Evolutionary conservation across 345 rosid genomes (phyloP).

Genomic region (Clausena lansium): DNA sequence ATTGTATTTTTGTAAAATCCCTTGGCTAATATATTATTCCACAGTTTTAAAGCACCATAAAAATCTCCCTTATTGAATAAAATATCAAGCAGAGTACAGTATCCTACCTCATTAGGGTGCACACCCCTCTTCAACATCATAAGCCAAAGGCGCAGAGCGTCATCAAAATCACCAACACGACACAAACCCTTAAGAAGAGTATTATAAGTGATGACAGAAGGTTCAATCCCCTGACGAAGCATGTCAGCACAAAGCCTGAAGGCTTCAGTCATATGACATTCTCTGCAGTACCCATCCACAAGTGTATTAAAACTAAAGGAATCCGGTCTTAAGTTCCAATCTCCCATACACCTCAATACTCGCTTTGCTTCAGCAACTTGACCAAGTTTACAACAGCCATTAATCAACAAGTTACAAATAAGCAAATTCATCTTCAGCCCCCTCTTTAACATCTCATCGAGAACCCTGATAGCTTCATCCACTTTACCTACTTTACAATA

Average conservation of each 20-base stretch:
- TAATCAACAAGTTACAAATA: conserved; percentile 72
- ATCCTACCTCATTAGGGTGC: conserved; percentile 50
- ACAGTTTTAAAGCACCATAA: conserved; percentile 55
- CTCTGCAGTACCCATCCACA: conserved; percentile 73
- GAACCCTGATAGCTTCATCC: conserved; percentile 58
- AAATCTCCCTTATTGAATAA: conserved; percentile 68
- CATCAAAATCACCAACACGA: conserved; percentile 48
- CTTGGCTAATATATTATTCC: conserved; percentile 66
- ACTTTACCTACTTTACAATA: conserved; percentile 62
- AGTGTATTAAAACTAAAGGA: conserved; percentile 68
- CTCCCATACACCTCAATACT: conserved; percentile 37
- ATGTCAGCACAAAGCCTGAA: conserved; percentile 58
- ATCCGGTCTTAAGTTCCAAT: conserved; percentile 73
- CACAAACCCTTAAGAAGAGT: conserved; percentile 75
- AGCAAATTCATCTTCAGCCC: conserved; percentile 65
- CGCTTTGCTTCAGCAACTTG: conserved; percentile 46
- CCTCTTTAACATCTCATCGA: conserved; percentile 50
- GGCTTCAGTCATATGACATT: conserved; percentile 48
- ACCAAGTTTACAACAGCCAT: conserved; percentile 75
- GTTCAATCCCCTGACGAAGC: conserved; percentile 45
- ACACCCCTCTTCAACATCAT: conserved; percentile 58
- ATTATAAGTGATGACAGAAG: conserved; percentile 61
- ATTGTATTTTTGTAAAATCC: conserved; percentile 51
- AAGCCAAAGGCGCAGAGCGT: conserved; percentile 62
- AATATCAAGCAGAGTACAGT: conserved; percentile 66